Evolutionary conservation across 345 rosid genomes (phyloP).

Genomic region (Syzygium oleosum): DNA sequence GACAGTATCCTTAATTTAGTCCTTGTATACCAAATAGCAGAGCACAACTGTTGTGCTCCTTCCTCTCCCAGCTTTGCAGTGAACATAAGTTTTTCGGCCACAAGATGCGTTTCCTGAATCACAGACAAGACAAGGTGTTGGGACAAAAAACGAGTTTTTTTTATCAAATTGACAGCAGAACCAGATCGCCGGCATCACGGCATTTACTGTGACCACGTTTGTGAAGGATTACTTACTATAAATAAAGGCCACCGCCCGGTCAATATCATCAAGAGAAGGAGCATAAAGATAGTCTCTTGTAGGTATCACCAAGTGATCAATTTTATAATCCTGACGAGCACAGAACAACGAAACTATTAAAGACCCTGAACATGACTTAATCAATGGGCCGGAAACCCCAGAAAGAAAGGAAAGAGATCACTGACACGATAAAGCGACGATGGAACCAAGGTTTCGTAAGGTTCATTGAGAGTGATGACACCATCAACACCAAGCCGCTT

Average conservation of each 20-base stretch:
- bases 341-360: not conserved
- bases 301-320: constrained; percentile 76
- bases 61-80: constrained; percentile 94
- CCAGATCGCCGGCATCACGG: not conserved
- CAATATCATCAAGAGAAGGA: constrained; percentile 50
- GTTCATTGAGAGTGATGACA: constrained; percentile 77
- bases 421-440: constrained; percentile 54
- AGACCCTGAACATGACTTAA: not conserved
- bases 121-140: not conserved
- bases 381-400: not conserved
- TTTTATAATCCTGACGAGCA: constrained; percentile 45
- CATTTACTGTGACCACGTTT: not conserved
- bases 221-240: constrained; percentile 34
- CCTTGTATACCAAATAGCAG: constrained; percentile 51
- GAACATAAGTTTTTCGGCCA: constrained; percentile 69
- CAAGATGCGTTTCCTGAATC: constrained; percentile 45
- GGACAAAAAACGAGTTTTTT: not conserved
- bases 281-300: constrained; percentile 87
- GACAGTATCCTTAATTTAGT: not conserved
- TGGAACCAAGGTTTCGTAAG: constrained; percentile 70
- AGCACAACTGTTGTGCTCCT: constrained; percentile 86
- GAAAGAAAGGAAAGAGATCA: not conserved
- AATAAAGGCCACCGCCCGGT: constrained; percentile 60
- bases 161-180: not conserved
- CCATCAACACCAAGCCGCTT: constrained; percentile 66